Percentiles rank a stretch among this genome's conserved stretches.
Evolutionary conservation across 768 basidiomycete genomes (phyloP).

Genomic region (Lactifluus echinatus): DNA sequence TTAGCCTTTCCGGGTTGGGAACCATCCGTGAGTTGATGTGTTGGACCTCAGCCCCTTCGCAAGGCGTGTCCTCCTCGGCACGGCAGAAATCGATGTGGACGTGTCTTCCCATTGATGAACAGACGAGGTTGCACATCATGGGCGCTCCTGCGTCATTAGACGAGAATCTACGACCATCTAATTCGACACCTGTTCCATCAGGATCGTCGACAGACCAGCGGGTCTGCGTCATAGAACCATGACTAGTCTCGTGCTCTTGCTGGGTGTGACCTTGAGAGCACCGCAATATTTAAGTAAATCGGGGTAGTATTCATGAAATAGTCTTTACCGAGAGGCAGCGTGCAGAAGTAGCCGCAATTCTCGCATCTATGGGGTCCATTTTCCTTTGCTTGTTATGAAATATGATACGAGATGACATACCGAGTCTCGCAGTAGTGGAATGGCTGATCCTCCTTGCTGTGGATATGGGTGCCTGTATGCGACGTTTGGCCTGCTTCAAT

Average conservation of each 20-base stretch:
- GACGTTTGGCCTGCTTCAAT: slow-evolving; percentile 35
- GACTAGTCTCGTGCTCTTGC: slow-evolving; percentile 51
- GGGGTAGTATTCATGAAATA: neutral
- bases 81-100: slow-evolving; percentile 51
- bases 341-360: slow-evolving; percentile 52
- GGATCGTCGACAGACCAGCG: slow-evolving; percentile 49
- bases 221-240: slow-evolving; percentile 54
- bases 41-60: slow-evolving; percentile 37
- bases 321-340: slow-evolving; percentile 40
- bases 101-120: slow-evolving; percentile 47
- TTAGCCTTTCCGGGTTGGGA: slow-evolving; percentile 39
- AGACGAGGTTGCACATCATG: slow-evolving; percentile 54
- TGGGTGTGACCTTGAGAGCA: slow-evolving; percentile 45
- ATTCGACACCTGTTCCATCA: slow-evolving; percentile 41
- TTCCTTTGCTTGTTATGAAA: neutral
- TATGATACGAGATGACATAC: slow-evolving; percentile 24
- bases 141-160: slow-evolving; percentile 49
- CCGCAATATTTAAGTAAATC: neutral
- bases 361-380: slow-evolving; percentile 33
- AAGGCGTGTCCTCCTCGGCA: slow-evolving; percentile 29
- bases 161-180: slow-evolving; percentile 48
- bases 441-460: slow-evolving; percentile 35
- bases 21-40: slow-evolving; percentile 37
- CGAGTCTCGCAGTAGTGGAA: slow-evolving; percentile 49
- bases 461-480: slow-evolving; percentile 43